Evolutionary conservation across 495 filamentous ascomycete genomes (phyloP), one percentile per base, ranked within the genome.

Genomic region (Barbatosphaeria neglecta): DNA sequence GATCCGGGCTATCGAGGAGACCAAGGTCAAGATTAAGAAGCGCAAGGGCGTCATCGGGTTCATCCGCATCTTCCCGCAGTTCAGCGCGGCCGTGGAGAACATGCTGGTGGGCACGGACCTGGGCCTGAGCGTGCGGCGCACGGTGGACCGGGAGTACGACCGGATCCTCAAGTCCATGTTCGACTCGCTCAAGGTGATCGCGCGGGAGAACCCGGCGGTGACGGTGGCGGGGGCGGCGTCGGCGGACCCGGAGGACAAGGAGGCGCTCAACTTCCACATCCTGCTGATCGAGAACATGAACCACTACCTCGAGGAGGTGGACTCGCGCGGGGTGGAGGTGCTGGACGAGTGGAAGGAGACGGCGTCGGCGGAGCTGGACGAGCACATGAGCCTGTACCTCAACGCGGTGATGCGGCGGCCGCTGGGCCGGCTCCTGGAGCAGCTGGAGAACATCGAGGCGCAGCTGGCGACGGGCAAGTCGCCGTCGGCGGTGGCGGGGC

Each of bases 11-110:
- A 95, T 97, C 50, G 90, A 97, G 63, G 90, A 97, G 46, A 96
- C 90, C n/a, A 96, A 95, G 64, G 90, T 97, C 54, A 95, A 95
- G 65, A 86, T 95, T 65, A 96, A 95, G 70, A 97, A 96, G 71
- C 82, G 90, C 48, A 95, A 93, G 65, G 90, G 90, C 13, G 87
- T 97, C 50, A 95, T 95, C 54, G 80, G 78, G 8, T 96, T 97
- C 62, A 88, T 96, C 67, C 82, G 87, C 41, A 83, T 87, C 33
- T 96, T 97, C 70, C 90, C 90, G 0, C 73, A 84, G 50, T 95
- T 95, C 66, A 81, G 79, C 13, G 62, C 75, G 2, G 81, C 84
- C 1, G 73, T 95, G 5, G 88, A 95, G 63, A 89, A 80, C 60
- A 87, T 90, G 82, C 75, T 94, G 24, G 58, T 69, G 5, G 62